Percentiles rank a stretch among this genome's conserved stretches.
phyloP scores from a whole-genome alignment of 2,329 filamentous ascomycete species.

The Didymellaceae sp. region DNA sequence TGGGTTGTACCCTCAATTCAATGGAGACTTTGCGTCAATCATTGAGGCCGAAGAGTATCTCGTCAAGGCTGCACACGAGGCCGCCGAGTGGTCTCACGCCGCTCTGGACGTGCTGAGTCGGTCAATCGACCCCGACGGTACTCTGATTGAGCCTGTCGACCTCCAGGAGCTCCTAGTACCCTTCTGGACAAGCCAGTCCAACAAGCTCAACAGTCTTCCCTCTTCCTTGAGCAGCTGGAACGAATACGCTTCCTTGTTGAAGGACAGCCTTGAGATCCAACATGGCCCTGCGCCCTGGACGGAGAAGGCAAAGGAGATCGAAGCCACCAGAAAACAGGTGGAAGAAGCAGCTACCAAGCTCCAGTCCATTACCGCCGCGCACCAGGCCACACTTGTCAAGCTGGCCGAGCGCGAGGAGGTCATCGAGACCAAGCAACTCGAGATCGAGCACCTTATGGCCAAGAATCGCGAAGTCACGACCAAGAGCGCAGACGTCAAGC shows the following conservation, averaged over 20 bases:
- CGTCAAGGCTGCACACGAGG: slow-evolving; percentile 20
- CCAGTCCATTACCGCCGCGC: slow-evolving; percentile 77
- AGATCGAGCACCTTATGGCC: slow-evolving; percentile 90
- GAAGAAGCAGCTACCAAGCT: slow-evolving; percentile 87
- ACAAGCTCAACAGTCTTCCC: slow-evolving; percentile 13
- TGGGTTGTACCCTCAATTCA: slow-evolving; percentile 37
- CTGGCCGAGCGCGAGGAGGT: slow-evolving; percentile 81
- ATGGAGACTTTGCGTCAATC: slow-evolving; percentile 28
- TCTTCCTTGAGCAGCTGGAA: slow-evolving; percentile 65
- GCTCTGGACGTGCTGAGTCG: slow-evolving; percentile 7
- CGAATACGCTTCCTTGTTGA: slow-evolving; percentile 59
- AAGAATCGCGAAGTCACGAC: slow-evolving; percentile 38
- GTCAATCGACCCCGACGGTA: slow-evolving; percentile 14
- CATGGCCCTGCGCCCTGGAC: slow-evolving; percentile 80
- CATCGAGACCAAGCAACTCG: slow-evolving; percentile 65
- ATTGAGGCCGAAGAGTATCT: slow-evolving; percentile 29
- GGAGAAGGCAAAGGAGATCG: slow-evolving; percentile 79
- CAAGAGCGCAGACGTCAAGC: slow-evolving; percentile 32
- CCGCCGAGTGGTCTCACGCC: slow-evolving; percentile 13
- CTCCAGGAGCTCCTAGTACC: slow-evolving; percentile 9
- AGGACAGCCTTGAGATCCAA: slow-evolving; percentile 66
- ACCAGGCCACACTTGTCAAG: slow-evolving; percentile 72
- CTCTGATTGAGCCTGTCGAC: slow-evolving; percentile 5
- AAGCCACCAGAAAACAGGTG: slow-evolving; percentile 78
- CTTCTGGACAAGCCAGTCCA: slow-evolving; percentile 14